Evolutionary conservation across 495 filamentous ascomycete species (phyloP), one percentile per base, ranked within the genome.

Genomic region (Penicillium antarcticum): DNA sequence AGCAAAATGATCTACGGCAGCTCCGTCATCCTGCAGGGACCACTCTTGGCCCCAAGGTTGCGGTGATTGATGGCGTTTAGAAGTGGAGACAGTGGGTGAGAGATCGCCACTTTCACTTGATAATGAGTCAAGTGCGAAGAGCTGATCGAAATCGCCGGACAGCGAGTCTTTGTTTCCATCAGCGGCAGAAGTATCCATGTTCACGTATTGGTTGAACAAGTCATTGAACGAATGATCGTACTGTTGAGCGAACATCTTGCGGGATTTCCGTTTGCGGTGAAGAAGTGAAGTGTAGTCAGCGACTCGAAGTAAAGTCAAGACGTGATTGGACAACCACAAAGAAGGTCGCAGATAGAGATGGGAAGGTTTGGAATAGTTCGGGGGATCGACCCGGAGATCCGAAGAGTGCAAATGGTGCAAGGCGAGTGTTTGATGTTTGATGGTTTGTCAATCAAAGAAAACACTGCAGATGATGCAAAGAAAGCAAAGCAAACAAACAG

Each of bases 131-230:
- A 73, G 57, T 21, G 67, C 52, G 60, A 80, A 72, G 32, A 74
- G 53, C 48, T 74, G 73, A 43, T 76, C 77, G 48, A 73, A 62
- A 40, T 77, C 68, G 34, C 69, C 61, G 33, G 65, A 55, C 57
- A 78, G 73, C 53, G 72, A 60, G 44, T 73, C 71, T 63, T 74
- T 74, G 62, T 70, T 68, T 52, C 57, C 65, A 56, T 76, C 70
- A 42, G 63, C 53, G 37, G 57, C 64, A n/a, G 67, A 61, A 39
- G 66, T 63, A 45, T 76, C 73, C 63, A 73, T 67, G 51, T 77
- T 74, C 64, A 79, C 71, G 58, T 72, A 77, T 65, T 79, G 73
- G 58, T 73, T 76, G 64, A 79, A 78, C 56, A 80, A 57, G 57
- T 76, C 73, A 65, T 74, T 75, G 67, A 72, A 75, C 17, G 74